Conservation (phyloP, 805 yeast species). For the Sungouiella blattae region DNA sequence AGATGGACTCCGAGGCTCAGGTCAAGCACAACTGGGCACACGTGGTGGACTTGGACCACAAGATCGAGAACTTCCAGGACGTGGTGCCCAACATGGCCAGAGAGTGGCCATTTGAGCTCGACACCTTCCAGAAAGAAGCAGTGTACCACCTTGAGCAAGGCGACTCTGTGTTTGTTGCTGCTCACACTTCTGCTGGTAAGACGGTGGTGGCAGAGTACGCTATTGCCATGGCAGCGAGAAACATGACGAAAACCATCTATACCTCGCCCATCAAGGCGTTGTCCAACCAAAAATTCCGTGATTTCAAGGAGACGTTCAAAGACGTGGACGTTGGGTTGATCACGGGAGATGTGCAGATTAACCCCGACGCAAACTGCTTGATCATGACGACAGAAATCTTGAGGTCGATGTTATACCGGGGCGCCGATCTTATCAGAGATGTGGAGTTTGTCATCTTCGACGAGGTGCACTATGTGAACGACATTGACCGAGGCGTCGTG, state of each 20-base stretch:
- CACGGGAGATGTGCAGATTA: conserved; percentile 97
- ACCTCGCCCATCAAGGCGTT: conserved; percentile 94
- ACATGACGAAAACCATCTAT: conserved; percentile 95
- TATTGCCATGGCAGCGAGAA: conserved; percentile 91
- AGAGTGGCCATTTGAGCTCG: conserved; percentile 91
- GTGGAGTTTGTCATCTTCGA: conserved; percentile 97
- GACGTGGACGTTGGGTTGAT: conserved; percentile 88
- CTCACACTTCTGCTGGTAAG: conserved; percentile 98
- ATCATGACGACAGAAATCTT: conserved; percentile 98
- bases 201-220: conserved; percentile 98
- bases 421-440: conserved; percentile 94
- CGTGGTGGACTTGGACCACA: conserved; percentile 81
- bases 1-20: conserved; percentile 22
- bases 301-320: conserved; percentile 73
- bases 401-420: conserved; percentile 92
- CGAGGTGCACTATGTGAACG: conserved; percentile 97
- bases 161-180: conserved; percentile 97
- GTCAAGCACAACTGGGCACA: conserved; percentile 85
- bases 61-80: conserved; percentile 78
- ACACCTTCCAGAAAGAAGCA: conserved; percentile 95
- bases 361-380: conserved; percentile 92
- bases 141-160: conserved; percentile 95
- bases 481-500: conserved; percentile 95
- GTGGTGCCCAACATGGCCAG: conserved; percentile 92
- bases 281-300: conserved; percentile 87